phyloP scores from a whole-genome alignment of 306 rosid genomes.

The Mimosa pudica region DNA sequence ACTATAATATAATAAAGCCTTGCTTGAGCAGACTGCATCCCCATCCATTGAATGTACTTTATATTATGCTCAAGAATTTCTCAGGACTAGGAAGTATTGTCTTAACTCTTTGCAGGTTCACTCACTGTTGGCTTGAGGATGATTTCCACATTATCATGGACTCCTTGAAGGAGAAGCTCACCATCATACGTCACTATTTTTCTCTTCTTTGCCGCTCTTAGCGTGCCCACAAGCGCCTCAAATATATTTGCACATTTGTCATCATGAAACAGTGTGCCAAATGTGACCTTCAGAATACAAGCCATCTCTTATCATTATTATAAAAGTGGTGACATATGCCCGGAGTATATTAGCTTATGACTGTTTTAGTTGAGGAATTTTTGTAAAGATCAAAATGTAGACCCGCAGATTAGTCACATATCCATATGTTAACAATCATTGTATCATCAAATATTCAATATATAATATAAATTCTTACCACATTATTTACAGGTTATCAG shows the following conservation, averaged over 20 bases:
- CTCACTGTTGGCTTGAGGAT: conserved; percentile 55
- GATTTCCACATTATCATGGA: conserved; percentile 91
- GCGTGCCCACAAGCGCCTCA: conserved; percentile 92
- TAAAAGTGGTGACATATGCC: not conserved
- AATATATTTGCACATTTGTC: conserved; percentile 89
- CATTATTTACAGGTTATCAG: not conserved
- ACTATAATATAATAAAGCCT: not conserved
- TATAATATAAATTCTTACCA: not conserved
- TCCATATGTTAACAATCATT: not conserved
- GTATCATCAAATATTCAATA: not conserved
- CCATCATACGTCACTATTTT: conserved; percentile 74
- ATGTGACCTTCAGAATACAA: conserved; percentile 66
- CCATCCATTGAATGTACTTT: not conserved
- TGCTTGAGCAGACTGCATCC: not conserved
- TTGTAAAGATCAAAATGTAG: not conserved
- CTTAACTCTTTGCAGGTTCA: conserved; percentile 16
- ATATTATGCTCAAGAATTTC: not conserved
- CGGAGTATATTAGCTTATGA: conserved; percentile 7
- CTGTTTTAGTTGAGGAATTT: not conserved
- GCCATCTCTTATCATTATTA: conserved; percentile 17
- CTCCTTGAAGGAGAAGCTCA: conserved; percentile 92
- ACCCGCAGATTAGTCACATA: not conserved
- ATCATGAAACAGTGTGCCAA: conserved; percentile 80
- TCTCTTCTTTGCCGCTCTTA: conserved; percentile 84
- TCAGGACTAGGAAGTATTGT: not conserved